These are phyloP conservation scores for Alternaria conjuncta DNA, from an alignment of 2,329 filamentous ascomycete genomes.

Conservation along the genomic window DNA sequence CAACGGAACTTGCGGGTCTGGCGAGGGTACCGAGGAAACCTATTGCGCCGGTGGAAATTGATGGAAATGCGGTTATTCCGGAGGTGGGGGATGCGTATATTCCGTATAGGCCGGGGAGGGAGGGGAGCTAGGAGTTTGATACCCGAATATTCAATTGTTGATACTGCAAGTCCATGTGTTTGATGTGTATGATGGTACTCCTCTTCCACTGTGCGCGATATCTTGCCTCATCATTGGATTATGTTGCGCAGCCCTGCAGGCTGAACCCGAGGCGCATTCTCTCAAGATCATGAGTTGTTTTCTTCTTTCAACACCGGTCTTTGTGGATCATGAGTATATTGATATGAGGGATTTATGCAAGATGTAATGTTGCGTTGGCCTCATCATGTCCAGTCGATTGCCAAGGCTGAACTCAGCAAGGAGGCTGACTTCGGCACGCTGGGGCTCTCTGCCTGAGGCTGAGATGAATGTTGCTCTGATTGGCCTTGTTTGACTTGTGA, in stretches of 20 bases:
- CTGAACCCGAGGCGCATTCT: too few relatives aligned
- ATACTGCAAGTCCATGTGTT: too few relatives aligned
- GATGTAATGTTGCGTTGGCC: neutral
- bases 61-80: constrained; percentile 11
- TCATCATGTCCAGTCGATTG: neutral
- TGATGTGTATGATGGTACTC: neutral
- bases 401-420: neutral
- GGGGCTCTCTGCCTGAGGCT: neutral
- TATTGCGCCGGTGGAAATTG: constrained; percentile 27
- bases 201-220: neutral
- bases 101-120: constrained; percentile 12
- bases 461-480: neutral
- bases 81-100: constrained; percentile 25
- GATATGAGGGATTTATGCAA: too few relatives aligned
- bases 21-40: constrained; percentile 23
- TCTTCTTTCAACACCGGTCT: too few relatives aligned
- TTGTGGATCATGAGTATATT: too few relatives aligned
- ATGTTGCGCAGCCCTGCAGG: too few relatives aligned
- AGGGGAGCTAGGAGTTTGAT: neutral
- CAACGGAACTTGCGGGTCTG: constrained; percentile 21
- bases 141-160: neutral
- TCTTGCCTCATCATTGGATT: too few relatives aligned
- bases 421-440: neutral
- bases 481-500: neutral
- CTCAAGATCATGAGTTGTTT: too few relatives aligned